A percentile compares a stretch with the other conserved stretches of the same genome.
Evolutionary conservation across 768 basidiomycete genomes (phyloP).

Genomic region (Tricholoma bakamatsutake): DNA sequence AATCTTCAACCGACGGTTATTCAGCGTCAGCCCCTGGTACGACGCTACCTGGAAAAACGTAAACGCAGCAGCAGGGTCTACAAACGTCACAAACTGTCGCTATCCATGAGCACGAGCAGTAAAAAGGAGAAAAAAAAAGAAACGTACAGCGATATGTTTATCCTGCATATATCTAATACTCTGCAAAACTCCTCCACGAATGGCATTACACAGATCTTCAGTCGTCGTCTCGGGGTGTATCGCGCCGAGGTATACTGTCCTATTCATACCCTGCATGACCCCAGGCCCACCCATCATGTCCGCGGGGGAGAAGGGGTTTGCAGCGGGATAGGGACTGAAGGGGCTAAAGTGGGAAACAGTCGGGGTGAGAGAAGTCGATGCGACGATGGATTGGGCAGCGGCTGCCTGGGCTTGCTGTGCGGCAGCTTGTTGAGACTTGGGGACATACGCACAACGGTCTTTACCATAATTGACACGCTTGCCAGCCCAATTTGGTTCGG

Average conservation of each 20-base stretch:
- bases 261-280: constrained; percentile 56
- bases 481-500: constrained; percentile 89
- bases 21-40: constrained; percentile 84
- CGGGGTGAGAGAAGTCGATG: constrained; percentile 41
- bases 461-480: constrained; percentile 98
- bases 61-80: constrained; percentile 88
- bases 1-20: constrained; percentile 91
- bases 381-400: constrained; percentile 67
- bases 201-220: constrained; percentile 94
- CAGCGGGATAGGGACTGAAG: constrained; percentile 41
- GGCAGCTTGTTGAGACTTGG: constrained; percentile 89
- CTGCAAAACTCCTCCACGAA: constrained; percentile 95
- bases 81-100: constrained; percentile 87
- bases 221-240: constrained; percentile 94
- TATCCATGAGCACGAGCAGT: constrained; percentile 4
- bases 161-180: constrained; percentile 95
- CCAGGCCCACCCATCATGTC: constrained; percentile 31
- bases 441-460: constrained; percentile 96
- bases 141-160: constrained; percentile 89
- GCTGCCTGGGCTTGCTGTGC: constrained; percentile 83
- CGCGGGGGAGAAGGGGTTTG: constrained; percentile 41
- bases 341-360: constrained; percentile 29
- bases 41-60: constrained; percentile 93
- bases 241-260: constrained; percentile 94
- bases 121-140: neutral